Percentiles rank a stretch among this genome's conserved stretches.
Conservation (phyloP, 2,329 filamentous ascomycete species). For the Cercospora brassicicola region DNA sequence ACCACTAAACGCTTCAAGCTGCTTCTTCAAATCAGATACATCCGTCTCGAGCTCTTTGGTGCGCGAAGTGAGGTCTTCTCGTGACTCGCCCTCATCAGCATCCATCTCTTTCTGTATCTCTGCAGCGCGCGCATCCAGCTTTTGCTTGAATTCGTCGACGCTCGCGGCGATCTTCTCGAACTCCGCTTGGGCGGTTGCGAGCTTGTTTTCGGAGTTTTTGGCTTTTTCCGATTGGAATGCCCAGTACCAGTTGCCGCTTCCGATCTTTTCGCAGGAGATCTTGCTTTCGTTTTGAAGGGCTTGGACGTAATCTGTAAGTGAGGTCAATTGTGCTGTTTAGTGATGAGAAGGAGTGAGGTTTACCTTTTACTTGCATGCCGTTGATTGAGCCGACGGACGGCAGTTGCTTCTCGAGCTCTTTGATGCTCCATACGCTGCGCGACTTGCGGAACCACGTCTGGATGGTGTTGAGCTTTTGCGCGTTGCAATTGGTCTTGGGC, state of each 20-base stretch:
- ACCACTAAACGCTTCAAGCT: slow-evolving; percentile 49
- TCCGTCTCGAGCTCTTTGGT: slow-evolving; percentile 42
- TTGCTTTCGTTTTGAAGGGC: slow-evolving; percentile 61
- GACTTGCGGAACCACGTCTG: slow-evolving; percentile 61
- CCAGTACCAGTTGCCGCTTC: slow-evolving; percentile 73
- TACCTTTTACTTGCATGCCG: slow-evolving; percentile 55
- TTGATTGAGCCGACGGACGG: slow-evolving; percentile 63
- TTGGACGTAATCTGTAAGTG: slow-evolving; percentile 58
- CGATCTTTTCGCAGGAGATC: slow-evolving; percentile 68
- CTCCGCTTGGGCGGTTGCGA: slow-evolving; percentile 43
- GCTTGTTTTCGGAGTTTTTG: slow-evolving; percentile 45
- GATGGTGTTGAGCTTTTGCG: slow-evolving; percentile 59
- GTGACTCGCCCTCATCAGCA: slow-evolving; percentile 36
- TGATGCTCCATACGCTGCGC: slow-evolving; percentile 63
- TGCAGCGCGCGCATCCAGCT: slow-evolving; percentile 43
- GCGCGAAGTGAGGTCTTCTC: slow-evolving; percentile 43
- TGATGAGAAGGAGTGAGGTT: background rate
- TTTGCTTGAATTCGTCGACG: slow-evolving; percentile 43
- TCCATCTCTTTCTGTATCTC: slow-evolving; percentile 43
- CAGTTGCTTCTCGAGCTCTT: slow-evolving; percentile 66
- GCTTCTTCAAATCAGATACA: slow-evolving; percentile 41
- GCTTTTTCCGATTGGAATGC: slow-evolving; percentile 61
- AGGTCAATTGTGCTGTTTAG: background rate
- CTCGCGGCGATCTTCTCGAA: slow-evolving; percentile 40
- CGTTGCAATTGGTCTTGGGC: slow-evolving; percentile 59